Evolutionary conservation across 2,329 filamentous ascomycete genomes (phyloP).

Genomic region (Dendrostoma leiphaemia): DNA sequence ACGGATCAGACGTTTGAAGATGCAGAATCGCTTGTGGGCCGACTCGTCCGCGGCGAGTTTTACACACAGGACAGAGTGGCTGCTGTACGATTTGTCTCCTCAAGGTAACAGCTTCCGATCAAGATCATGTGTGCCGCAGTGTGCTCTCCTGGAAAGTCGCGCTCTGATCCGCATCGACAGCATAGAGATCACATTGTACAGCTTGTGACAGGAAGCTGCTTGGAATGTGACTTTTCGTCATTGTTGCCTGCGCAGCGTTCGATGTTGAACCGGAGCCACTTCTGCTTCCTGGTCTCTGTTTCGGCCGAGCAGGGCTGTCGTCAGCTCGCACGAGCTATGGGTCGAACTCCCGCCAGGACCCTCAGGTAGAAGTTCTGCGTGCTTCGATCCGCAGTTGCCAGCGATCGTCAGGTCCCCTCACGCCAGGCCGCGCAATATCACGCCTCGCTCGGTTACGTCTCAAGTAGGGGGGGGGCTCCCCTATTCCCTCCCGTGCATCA

Average conservation of each 20-base stretch:
- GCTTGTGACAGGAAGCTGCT: no score
- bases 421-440: constrained; percentile 1
- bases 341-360: background rate
- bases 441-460: constrained; percentile 19
- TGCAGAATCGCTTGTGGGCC: background rate
- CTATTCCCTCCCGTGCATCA: constrained; percentile 5
- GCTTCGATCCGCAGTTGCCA: background rate
- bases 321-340: background rate
- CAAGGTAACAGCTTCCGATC: background rate
- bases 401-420: background rate
- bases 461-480: constrained; percentile 1
- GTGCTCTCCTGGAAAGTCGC: no score
- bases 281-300: no score
- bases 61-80: background rate
- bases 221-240: no score
- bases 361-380: background rate
- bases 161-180: no score
- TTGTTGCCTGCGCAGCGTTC: no score
- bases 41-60: background rate
- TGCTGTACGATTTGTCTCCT: background rate
- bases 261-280: no score
- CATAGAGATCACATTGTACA: no score
- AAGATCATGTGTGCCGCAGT: no score
- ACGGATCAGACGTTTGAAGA: constrained; percentile 4
- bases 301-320: no score